Conservation (phyloP, 805 yeast species). For the Nakazawaea sp. region DNA sequence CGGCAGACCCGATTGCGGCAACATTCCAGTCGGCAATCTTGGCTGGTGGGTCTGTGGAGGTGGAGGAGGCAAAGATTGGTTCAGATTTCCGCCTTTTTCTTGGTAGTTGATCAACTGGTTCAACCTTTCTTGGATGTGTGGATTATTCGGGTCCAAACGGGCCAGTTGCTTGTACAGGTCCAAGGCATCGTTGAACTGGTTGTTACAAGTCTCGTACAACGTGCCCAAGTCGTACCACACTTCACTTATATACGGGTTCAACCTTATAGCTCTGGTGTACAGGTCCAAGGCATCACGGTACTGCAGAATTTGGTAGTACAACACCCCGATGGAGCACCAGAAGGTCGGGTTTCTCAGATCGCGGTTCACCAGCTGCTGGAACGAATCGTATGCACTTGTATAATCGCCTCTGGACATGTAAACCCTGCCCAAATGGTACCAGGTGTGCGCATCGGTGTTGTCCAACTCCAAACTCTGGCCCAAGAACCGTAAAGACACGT, state of each 20-base stretch:
- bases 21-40: constrained; percentile 55
- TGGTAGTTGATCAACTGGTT: constrained; percentile 75
- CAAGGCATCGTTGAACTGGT: constrained; percentile 89
- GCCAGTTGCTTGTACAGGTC: constrained; percentile 98
- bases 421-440: constrained; percentile 96
- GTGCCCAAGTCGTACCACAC: constrained; percentile 99
- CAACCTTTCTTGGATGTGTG: constrained; percentile 88
- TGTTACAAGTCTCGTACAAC: constrained; percentile 92
- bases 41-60: constrained; percentile 72
- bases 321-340: constrained; percentile 95
- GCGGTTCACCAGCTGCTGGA: constrained; percentile 96
- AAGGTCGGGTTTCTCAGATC: constrained; percentile 96
- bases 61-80: constrained; percentile 39
- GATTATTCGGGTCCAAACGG: constrained; percentile 87
- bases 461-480: constrained; percentile 88
- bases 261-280: constrained; percentile 90
- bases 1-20: constrained; percentile 31
- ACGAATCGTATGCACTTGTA: constrained; percentile 94
- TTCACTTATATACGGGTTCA: constrained; percentile 93
- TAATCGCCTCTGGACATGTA: constrained; percentile 95
- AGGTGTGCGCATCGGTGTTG: constrained; percentile 86
- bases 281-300: constrained; percentile 97
- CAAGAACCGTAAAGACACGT: constrained; percentile 72
- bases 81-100: constrained; percentile 55
- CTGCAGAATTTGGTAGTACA: constrained; percentile 93